These are phyloP conservation scores for Neophaeococcomyces mojaviensis DNA, from an alignment of 2,329 filamentous ascomycete species.

Conservation along the genomic window DNA sequence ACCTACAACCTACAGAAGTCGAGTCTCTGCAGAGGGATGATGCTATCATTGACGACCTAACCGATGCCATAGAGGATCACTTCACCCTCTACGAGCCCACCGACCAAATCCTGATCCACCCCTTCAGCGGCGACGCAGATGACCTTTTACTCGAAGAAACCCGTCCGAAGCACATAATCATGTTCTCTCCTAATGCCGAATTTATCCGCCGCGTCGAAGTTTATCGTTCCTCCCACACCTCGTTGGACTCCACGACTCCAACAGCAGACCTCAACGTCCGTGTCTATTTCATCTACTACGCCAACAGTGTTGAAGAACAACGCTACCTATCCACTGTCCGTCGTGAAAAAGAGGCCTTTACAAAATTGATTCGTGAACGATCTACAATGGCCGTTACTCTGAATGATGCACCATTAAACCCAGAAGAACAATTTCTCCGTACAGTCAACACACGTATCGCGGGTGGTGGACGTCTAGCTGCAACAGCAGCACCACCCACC, in stretches of 20 bases:
- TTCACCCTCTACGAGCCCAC: constrained; percentile 89
- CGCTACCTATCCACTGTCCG: constrained; percentile 81
- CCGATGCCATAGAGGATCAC: constrained; percentile 68
- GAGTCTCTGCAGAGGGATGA: constrained; percentile 71
- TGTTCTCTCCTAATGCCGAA: constrained; percentile 93
- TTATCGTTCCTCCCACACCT: constrained; percentile 77
- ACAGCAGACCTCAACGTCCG: constrained; percentile 65
- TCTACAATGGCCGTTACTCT: constrained; percentile 87
- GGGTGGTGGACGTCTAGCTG: constrained; percentile 74
- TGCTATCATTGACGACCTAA: constrained; percentile 68
- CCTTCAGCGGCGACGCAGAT: constrained; percentile 92
- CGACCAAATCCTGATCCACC: constrained; percentile 79
- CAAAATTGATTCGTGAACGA: constrained; percentile 87
- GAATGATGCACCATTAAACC: constrained; percentile 67
- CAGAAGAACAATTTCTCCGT: constrained; percentile 84
- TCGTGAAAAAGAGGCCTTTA: constrained; percentile 95
- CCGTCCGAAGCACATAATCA: constrained; percentile 88
- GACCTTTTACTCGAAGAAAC: constrained; percentile 94
- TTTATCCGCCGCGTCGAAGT: constrained; percentile 94
- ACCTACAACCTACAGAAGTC: constrained; percentile 71
- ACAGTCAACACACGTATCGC: constrained; percentile 96
- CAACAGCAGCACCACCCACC: constrained; percentile 78
- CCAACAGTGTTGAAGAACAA: constrained; percentile 90
- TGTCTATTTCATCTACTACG: constrained; percentile 96
- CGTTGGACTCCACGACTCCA: constrained; percentile 31